Percentiles rank a stretch among this genome's conserved stretches.
Evolutionary conservation across 1,139 yeast species (phyloP).

Genomic region (Scheffersomyces illinoinensis): DNA sequence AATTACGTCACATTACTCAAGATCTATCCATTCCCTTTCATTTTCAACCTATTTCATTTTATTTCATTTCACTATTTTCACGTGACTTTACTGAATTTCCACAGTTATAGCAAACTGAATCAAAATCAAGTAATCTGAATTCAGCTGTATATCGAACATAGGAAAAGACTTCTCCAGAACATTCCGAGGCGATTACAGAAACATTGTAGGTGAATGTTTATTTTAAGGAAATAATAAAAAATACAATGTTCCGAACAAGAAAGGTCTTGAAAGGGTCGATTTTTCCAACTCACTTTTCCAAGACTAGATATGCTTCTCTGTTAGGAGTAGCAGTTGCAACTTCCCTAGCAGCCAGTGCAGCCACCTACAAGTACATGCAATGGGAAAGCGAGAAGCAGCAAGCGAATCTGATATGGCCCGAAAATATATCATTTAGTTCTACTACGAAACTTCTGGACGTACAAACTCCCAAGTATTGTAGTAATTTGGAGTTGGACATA

Average conservation of each 20-base stretch:
- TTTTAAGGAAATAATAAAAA: not conserved
- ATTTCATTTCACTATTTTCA: not conserved
- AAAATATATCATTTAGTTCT: conserved; percentile 16
- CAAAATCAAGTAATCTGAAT: not conserved
- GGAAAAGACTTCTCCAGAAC: not conserved
- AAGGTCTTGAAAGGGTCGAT: not conserved
- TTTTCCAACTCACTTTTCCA: not conserved
- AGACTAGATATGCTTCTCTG: not conserved
- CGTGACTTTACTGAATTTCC: not conserved
- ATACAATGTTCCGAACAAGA: not conserved
- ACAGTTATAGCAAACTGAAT: not conserved
- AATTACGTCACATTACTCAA: too few relatives aligned
- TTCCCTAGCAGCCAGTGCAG: not conserved
- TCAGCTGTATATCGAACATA: not conserved
- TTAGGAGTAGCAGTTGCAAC: not conserved
- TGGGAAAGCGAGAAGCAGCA: not conserved
- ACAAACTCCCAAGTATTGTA: conserved; percentile 40
- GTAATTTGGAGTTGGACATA: conserved; percentile 33
- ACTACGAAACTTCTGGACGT: conserved; percentile 33
- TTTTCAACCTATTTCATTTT: not conserved
- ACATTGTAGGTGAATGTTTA: not conserved
- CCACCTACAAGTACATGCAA: not conserved
- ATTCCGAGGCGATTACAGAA: not conserved
- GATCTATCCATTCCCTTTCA: not conserved
- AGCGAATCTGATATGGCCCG: not conserved